Evolutionary conservation across 1,139 yeast genomes (phyloP).

Genomic region (Candida labiduridarum): DNA sequence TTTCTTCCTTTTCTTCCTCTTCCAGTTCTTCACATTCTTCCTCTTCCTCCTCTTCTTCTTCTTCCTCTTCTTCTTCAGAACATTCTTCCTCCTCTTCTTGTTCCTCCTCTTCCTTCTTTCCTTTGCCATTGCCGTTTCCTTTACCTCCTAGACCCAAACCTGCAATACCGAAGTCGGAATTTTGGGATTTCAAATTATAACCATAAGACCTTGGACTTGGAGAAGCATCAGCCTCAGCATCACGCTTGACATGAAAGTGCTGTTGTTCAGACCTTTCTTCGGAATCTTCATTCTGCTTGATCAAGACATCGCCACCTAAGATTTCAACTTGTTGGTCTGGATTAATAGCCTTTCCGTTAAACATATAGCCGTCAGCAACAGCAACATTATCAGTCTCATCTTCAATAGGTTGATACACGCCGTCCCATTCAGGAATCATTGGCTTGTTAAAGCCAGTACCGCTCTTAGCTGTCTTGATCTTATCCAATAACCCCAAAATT

Average conservation of each 20-base stretch:
- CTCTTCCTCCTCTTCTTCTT: neutral
- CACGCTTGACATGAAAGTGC: neutral
- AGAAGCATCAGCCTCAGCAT: neutral
- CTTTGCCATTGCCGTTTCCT: neutral
- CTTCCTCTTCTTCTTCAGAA: neutral
- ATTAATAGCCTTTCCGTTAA: neutral
- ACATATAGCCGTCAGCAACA: constrained; percentile 1
- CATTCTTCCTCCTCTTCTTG: constrained; percentile 1
- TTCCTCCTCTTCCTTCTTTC: neutral
- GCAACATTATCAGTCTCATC: constrained; percentile 4
- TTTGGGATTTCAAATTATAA: no score
- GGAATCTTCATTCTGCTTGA: neutral
- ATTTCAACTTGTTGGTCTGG: constrained; percentile 3
- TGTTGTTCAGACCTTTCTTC: neutral
- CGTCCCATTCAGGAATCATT: constrained; percentile 6
- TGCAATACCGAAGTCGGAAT: neutral
- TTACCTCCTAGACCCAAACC: neutral
- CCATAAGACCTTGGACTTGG: neutral
- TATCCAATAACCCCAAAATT: constrained; percentile 14
- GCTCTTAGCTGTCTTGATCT: constrained; percentile 9
- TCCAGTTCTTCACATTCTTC: constrained; percentile 2
- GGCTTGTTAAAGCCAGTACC: constrained; percentile 3
- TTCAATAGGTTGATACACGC: constrained; percentile 3
- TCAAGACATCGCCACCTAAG: neutral
- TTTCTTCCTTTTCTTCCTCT: constrained; percentile 1